Evolutionary conservation across 2,329 filamentous ascomycete genomes (phyloP).

Genomic region (Chalaropsis ovoidea): DNA sequence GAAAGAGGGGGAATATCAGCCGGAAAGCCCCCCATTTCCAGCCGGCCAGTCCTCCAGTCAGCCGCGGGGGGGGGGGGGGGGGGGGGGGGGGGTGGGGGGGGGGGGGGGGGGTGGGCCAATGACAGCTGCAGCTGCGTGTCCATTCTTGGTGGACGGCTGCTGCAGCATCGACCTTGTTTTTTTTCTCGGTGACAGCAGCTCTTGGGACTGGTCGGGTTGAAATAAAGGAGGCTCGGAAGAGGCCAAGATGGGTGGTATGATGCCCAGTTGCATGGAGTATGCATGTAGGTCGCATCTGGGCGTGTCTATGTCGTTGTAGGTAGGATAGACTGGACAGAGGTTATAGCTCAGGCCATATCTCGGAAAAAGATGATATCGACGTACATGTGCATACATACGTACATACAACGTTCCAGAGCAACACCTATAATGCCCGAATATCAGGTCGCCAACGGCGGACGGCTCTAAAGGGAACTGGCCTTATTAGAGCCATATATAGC

Average conservation of each 20-base stretch:
- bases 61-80: neutral
- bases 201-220: slow-evolving; percentile 20
- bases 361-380: neutral
- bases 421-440: neutral
- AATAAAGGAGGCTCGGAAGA: slow-evolving; percentile 16
- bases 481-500: slow-evolving; percentile 5
- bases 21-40: neutral
- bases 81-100: neutral
- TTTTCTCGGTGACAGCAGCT: slow-evolving; percentile 18
- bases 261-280: slow-evolving; percentile 10
- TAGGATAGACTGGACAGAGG: neutral
- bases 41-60: neutral
- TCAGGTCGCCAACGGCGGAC: neutral
- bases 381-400: no score
- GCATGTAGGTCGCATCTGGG: neutral
- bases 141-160: slow-evolving; percentile 6
- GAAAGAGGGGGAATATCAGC: neutral
- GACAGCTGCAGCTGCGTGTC: slow-evolving; percentile 12
- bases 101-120: neutral
- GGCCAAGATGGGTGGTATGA: neutral
- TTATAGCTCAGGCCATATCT: slow-evolving; percentile 5
- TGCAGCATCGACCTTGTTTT: slow-evolving; percentile 14
- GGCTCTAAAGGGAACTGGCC: neutral
- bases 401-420: neutral
- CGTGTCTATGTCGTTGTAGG: slow-evolving; percentile 1